phyloP scores from a whole-genome alignment of 2,329 filamentous ascomycete species.

The Elsinoe australis region DNA sequence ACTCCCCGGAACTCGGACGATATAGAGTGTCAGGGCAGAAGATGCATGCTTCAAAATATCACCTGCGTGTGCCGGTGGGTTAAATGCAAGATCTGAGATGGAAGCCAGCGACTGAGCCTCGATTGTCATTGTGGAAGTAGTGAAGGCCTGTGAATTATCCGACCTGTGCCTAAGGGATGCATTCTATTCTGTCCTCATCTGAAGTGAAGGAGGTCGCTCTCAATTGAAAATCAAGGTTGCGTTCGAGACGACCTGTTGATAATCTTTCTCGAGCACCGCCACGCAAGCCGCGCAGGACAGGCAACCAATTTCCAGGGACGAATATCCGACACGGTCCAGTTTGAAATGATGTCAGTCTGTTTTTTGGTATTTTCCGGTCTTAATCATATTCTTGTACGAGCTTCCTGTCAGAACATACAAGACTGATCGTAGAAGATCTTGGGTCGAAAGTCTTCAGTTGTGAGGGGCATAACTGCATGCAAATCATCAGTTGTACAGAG shows the following conservation, averaged over 20 bases:
- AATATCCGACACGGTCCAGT: not conserved
- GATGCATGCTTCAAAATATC: not conserved
- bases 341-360: no score
- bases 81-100: constrained; percentile 13
- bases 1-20: constrained; percentile 85
- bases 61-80: constrained; percentile 5
- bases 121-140: not conserved
- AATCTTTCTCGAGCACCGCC: no score
- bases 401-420: no score
- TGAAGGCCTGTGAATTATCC: not conserved
- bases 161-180: not conserved
- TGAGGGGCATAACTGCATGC: not conserved
- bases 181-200: not conserved
- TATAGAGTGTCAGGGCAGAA: constrained; percentile 73
- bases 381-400: no score
- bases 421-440: no score
- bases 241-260: not conserved
- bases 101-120: constrained; percentile 15
- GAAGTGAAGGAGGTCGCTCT: no score
- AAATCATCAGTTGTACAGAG: constrained; percentile 11
- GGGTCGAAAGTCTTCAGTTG: no score
- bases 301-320: constrained; percentile 10
- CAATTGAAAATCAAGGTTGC: not conserved
- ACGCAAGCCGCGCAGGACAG: constrained; percentile 9
- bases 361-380: no score